phyloP scores from a whole-genome alignment of 306 rosid species.

The Dryas octopetala region DNA sequence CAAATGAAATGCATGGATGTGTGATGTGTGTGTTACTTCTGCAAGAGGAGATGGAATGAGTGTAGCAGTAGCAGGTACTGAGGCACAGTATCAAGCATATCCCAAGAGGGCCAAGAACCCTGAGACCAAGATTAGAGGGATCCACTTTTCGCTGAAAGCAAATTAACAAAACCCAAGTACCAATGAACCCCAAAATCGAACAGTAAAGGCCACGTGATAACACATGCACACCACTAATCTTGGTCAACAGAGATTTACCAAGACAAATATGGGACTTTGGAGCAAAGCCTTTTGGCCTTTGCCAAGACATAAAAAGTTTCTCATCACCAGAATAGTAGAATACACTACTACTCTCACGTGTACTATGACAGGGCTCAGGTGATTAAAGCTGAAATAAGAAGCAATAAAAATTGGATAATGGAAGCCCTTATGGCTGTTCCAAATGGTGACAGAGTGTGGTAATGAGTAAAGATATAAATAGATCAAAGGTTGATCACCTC shows the following conservation, averaged over 20 bases:
- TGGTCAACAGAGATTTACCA: constrained; percentile 5
- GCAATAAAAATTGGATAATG: constrained; percentile 1
- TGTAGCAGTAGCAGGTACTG: background rate
- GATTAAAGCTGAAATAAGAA: background rate
- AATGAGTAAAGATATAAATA: too few species aligned
- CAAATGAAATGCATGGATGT: too few species aligned
- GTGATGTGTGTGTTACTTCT: too few species aligned
- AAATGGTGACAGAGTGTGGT: too few species aligned
- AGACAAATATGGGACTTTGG: background rate
- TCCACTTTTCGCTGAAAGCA: background rate
- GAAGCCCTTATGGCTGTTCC: too few species aligned
- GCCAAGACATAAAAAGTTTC: background rate
- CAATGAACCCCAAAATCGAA: background rate
- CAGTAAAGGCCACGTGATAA: background rate
- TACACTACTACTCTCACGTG: background rate
- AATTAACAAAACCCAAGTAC: background rate
- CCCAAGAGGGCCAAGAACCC: background rate
- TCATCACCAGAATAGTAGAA: background rate
- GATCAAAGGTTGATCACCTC: too few species aligned
- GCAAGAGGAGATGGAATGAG: background rate
- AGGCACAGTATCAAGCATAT: background rate
- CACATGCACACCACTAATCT: constrained; percentile 13
- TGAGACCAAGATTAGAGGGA: background rate
- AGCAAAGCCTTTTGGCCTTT: constrained; percentile 8
- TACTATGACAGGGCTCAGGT: background rate